Evolutionary conservation across 1,284 basidiomycete genomes (phyloP).

Genomic region (Taiwanofungus camphoratus): DNA sequence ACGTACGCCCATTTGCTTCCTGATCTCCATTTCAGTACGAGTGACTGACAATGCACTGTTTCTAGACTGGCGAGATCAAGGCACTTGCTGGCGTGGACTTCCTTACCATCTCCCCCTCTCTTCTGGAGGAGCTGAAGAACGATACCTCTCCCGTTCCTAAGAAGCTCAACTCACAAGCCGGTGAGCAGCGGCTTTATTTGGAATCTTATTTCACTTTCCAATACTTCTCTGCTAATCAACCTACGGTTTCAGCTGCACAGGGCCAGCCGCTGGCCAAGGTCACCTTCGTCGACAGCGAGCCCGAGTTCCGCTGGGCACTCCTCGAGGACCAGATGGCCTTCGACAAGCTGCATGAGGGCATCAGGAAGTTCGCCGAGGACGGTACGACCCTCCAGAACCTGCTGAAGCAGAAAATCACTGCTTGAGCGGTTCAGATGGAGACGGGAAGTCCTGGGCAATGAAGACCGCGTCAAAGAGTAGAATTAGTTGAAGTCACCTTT

Average conservation of each 20-base stretch:
- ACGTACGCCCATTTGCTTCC: slow-evolving; percentile 44
- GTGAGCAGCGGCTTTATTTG: slow-evolving; percentile 46
- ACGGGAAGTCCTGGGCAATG: background rate
- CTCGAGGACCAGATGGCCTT: slow-evolving; percentile 93
- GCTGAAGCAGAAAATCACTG: slow-evolving; percentile 74
- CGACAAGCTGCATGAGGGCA: slow-evolving; percentile 96
- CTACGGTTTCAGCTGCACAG: slow-evolving; percentile 38
- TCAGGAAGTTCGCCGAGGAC: slow-evolving; percentile 96
- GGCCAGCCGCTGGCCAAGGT: slow-evolving; percentile 74
- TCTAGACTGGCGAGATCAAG: slow-evolving; percentile 85
- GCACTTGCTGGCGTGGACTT: slow-evolving; percentile 95
- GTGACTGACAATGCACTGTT: slow-evolving; percentile 11
- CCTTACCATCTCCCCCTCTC: slow-evolving; percentile 88
- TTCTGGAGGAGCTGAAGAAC: slow-evolving; percentile 91
- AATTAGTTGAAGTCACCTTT: no score
- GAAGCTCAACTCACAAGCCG: slow-evolving; percentile 71
- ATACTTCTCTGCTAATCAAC: background rate
- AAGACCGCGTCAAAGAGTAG: no score
- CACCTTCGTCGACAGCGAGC: slow-evolving; percentile 86
- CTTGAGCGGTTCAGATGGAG: slow-evolving; percentile 27
- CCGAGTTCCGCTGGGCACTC: slow-evolving; percentile 92
- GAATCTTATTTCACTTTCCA: slow-evolving; percentile 6
- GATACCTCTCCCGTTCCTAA: slow-evolving; percentile 75
- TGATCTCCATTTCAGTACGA: background rate
- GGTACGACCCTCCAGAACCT: slow-evolving; percentile 85